Evolutionary conservation across 106 monocot species (phyloP).

Genomic region (Dioscorea alata): DNA sequence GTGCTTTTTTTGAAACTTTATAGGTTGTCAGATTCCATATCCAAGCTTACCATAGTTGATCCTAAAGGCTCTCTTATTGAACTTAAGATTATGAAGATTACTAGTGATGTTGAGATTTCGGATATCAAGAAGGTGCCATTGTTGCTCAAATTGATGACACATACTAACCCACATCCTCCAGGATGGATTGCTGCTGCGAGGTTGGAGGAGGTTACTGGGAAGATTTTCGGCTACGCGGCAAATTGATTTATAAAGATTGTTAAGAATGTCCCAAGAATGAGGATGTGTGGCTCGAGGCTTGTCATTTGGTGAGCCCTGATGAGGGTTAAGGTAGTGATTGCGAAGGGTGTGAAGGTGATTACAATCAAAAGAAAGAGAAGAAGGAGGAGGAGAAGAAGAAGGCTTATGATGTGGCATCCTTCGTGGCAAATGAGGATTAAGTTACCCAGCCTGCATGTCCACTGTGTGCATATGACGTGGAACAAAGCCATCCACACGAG

Average conservation of each 20-base stretch:
- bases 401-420: no score
- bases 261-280: conserved; percentile 96
- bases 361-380: no score
- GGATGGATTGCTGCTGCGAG: conserved; percentile 98
- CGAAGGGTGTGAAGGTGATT: conserved; percentile 73
- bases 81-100: conserved; percentile 98
- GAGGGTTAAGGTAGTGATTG: conserved; percentile 94
- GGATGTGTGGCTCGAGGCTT: conserved; percentile 97
- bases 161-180: conserved; percentile 96
- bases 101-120: conserved; percentile 96
- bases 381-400: no score
- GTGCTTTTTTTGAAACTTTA: conserved; percentile 89
- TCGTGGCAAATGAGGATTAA: no score
- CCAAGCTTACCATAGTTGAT: conserved; percentile 84
- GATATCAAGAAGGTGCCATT: conserved; percentile 96
- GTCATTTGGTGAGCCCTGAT: conserved; percentile 76
- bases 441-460: no score
- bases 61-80: conserved; percentile 96
- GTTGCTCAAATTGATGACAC: conserved; percentile 86
- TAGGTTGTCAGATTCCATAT: conserved; percentile 90
- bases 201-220: conserved; percentile 94
- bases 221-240: conserved; percentile 83
- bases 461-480: no score
- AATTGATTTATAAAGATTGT: conserved; percentile 93
- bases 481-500: no score